Conservation (phyloP, 768 basidiomycete genomes). For the Hericium rajendrae region DNA sequence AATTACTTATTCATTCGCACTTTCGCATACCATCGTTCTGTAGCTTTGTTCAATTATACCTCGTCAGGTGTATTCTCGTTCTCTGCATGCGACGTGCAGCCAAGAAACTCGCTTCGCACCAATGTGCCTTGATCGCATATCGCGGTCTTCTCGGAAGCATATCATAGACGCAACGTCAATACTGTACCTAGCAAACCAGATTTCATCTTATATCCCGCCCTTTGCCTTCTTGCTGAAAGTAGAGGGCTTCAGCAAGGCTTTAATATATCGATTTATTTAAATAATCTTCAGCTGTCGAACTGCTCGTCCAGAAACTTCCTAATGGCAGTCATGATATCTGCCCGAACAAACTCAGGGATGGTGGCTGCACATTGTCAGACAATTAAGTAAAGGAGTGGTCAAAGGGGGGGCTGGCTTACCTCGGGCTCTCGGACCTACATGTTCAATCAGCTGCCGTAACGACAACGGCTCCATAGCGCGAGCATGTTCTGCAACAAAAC, state of each 20-base stretch:
- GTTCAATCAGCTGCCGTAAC: conserved; percentile 7
- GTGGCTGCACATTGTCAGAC: background rate
- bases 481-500: background rate
- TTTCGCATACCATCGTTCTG: background rate
- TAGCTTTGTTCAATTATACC: background rate
- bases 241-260: too few relatives aligned
- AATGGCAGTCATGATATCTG: conserved; percentile 4
- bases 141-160: too few relatives aligned
- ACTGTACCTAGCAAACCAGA: too few relatives aligned
- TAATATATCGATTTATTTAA: background rate
- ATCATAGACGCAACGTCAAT: too few relatives aligned
- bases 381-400: too few relatives aligned
- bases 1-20: too few relatives aligned
- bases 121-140: too few relatives aligned
- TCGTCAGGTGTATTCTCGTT: background rate
- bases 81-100: too few relatives aligned
- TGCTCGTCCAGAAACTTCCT: conserved; percentile 1
- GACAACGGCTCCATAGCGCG: conserved; percentile 5
- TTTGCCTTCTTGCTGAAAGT: too few relatives aligned
- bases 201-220: too few relatives aligned
- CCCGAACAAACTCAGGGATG: conserved; percentile 7
- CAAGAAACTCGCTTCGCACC: too few relatives aligned
- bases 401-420: background rate
- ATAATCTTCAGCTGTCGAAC: background rate
- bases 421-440: background rate